Evolutionary conservation across 2,329 filamentous ascomycete genomes (phyloP).

Genomic region (Dactylellina parvicollis): DNA sequence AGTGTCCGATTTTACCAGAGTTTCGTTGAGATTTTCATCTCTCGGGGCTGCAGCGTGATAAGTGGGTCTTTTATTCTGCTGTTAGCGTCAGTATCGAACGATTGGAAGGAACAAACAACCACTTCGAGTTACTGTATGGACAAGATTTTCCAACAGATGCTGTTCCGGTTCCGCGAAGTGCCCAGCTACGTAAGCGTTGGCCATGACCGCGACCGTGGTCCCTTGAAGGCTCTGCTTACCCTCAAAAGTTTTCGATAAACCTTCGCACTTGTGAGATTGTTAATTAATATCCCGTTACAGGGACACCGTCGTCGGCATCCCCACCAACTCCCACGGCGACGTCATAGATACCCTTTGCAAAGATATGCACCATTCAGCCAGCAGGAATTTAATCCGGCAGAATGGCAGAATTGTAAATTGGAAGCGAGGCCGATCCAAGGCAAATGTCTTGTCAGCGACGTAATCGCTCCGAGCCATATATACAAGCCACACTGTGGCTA

Average conservation of each 20-base stretch:
- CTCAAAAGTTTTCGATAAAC: neutral
- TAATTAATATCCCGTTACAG: too few relatives aligned
- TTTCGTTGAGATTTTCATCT: constrained; percentile 16
- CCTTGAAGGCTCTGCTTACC: too few relatives aligned
- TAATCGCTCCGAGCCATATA: neutral
- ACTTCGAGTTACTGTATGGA: too few relatives aligned
- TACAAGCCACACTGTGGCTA: neutral
- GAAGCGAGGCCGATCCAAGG: constrained; percentile 21
- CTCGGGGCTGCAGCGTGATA: neutral
- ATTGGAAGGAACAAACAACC: too few relatives aligned
- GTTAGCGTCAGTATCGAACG: too few relatives aligned
- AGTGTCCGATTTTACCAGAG: constrained; percentile 43
- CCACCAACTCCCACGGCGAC: neutral
- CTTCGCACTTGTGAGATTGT: too few relatives aligned
- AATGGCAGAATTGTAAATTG: constrained; percentile 5
- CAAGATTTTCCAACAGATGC: constrained; percentile 26
- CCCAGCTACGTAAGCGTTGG: neutral
- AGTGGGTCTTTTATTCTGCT: too few relatives aligned
- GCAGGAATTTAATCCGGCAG: constrained; percentile 47
- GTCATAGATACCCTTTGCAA: constrained; percentile 8
- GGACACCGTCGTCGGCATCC: too few relatives aligned
- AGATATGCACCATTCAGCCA: constrained; percentile 11
- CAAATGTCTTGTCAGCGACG: constrained; percentile 11
- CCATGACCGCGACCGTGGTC: too few relatives aligned
- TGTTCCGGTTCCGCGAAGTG: constrained; percentile 44